Base-by-base conservation (phyloP, 108 stramenopile species). In the Nitzschia palea region DNA sequence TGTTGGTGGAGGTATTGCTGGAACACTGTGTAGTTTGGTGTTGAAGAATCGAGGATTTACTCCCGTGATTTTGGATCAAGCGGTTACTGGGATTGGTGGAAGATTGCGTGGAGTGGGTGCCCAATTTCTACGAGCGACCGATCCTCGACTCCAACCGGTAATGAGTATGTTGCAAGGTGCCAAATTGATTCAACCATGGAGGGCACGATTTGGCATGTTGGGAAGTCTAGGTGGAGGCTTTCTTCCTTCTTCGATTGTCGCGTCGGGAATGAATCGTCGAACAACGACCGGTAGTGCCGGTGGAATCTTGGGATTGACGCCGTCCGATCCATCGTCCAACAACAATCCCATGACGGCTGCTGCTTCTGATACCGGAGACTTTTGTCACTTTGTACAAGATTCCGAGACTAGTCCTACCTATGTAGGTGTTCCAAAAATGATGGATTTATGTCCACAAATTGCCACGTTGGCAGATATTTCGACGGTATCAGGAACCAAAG, bases 1-100 rank as follows among this genome's bases (percentile, higher is more conserved):
- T 6, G 75, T 76, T 2, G 75, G 75, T 30, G 75, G 75, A 25
- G 75, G 75, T 14, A 69, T 76, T 12, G 59, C 67, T 9, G 75
- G 75, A 30, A 70, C 75, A 14, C 52, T 76, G 27, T 34, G 40
- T 14, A 44, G 60, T 32, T 43, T 76, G 37, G 68, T 62, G 6
- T 34, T 76, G 8, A 34, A 47, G 63, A 56, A 63, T 55, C 60
- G 75, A 17, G 67, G 67, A 26, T 17, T 68, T n/a, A 5, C n/a
- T 6, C 54, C 62, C 14, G 17, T 45, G 6, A 23, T 70, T 2
- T 64, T 70, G 43, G 75, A 76, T 60, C 47, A 48, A 18, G 47
- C 47, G 4, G 47, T 48, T 18, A 2, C 6, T 15, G 65, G 72
- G 26, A 8, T 76, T 5, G 74, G 74, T 31, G 75, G 75, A n/a